Percentiles rank a stretch among this genome's conserved stretches.
Evolutionary conservation across 202 grass and related monocot genomes (phyloP).

Genomic region (Elaeis oleifera): DNA sequence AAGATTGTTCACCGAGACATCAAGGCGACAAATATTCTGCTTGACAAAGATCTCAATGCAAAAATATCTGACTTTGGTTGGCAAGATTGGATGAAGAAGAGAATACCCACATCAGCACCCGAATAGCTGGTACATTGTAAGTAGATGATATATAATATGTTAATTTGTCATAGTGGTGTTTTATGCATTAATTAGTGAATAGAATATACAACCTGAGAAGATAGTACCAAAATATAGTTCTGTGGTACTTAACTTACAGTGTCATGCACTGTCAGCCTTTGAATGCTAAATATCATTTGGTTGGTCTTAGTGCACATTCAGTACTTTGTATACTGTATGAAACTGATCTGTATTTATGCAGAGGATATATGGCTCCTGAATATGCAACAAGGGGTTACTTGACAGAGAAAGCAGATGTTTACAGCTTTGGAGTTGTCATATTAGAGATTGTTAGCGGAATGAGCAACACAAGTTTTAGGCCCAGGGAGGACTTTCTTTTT

Average conservation of each 20-base stretch:
- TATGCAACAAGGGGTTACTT: conserved; percentile 15
- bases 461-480: no score
- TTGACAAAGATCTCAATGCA: conserved; percentile 13
- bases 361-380: conserved; percentile 7
- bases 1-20: conserved; percentile 21
- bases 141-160: no score
- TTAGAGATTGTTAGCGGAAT: no score
- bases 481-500: no score
- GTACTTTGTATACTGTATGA: no score
- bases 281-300: no score
- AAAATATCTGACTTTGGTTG: conserved; percentile 22
- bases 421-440: conserved; percentile 12
- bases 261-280: no score
- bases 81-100: conserved; percentile 18
- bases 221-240: no score
- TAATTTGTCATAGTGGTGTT: not conserved
- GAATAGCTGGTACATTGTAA: not conserved
- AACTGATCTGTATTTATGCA: not conserved
- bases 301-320: no score
- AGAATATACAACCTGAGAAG: no score
- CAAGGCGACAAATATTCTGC: conserved; percentile 19
- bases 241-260: no score
- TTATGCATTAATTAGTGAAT: no score
- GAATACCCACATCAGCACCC: conserved; percentile 19
- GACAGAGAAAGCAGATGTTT: conserved; percentile 13